phyloP scores from a whole-genome alignment of 305 asterid genomes.

The Euphrasia arctica region DNA sequence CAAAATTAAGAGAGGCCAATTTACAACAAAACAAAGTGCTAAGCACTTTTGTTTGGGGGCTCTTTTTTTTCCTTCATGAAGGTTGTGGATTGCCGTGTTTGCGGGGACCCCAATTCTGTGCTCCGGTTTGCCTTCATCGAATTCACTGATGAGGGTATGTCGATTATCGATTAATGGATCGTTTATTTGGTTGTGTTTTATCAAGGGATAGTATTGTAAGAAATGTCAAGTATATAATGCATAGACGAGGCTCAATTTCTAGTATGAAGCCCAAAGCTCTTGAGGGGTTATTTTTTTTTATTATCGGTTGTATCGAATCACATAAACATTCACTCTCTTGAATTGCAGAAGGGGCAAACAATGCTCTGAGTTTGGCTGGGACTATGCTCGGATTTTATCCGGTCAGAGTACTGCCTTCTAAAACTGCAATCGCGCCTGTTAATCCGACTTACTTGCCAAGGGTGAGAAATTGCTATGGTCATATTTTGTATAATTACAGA shows the following conservation, averaged over 20 bases:
- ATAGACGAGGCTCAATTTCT: no score
- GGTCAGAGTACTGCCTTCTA: constrained; percentile 84
- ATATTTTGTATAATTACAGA: neutral
- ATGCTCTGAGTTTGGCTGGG: constrained; percentile 85
- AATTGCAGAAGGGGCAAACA: constrained; percentile 85
- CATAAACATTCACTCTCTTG: constrained; percentile 23
- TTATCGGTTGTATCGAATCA: constrained; percentile 2
- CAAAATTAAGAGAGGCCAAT: no score
- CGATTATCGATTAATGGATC: neutral
- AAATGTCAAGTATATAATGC: no score
- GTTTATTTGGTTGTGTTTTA: constrained; percentile 11
- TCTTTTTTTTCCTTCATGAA: no score
- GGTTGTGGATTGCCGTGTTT: constrained; percentile 93
- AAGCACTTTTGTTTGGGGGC: no score
- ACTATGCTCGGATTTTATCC: constrained; percentile 97
- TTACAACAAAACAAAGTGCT: no score
- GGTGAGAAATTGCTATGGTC: constrained; percentile 42
- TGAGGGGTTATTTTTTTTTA: no score
- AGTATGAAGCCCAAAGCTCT: no score
- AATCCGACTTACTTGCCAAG: constrained; percentile 95
- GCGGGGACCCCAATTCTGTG: constrained; percentile 96
- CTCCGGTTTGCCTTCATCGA: constrained; percentile 92
- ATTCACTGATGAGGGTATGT: constrained; percentile 83
- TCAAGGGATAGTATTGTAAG: no score
- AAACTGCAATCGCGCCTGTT: constrained; percentile 99